Base-by-base conservation (phyloP, 495 filamentous ascomycete genomes). In the Penicillium malachiteum region DNA sequence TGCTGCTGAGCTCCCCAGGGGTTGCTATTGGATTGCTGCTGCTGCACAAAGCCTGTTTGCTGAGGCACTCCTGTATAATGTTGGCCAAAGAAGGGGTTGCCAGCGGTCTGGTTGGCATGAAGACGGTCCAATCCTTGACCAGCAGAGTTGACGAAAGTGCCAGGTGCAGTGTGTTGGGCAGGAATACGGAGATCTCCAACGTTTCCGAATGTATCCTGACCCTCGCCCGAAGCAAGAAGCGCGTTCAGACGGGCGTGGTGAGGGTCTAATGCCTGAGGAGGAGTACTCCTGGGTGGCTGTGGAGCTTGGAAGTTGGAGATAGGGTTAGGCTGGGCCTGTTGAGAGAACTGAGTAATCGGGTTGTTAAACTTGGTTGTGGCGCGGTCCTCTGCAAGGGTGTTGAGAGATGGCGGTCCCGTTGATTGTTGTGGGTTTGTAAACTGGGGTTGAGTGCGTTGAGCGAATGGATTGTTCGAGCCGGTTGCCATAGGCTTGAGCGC, bases 401-500 rank as follows among this genome's bases (percentile, higher is more conserved):
- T 83, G 46, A 92, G 77, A 31, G 84, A 81, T 14, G 83, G 83
- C 56, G 81, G 84, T n/a, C 83, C 75, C 8, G 79, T 76, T 18
- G 76, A 59, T 35, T 81, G 76, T 39, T 77, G 78, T 57, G 89
- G 92, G 35, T 35, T 57, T 71, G 90, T 93, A 7, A 86, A 60
- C 51, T 62, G 76, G 74, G 76, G 58, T 66, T 81, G 71, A 60
- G 82, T 83, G 10, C 82, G 81, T 26, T 72, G 62, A 5, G 93
- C 93, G 65, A 98, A 98, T 33, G 93, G 93, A 61, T 98, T 98
- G 75, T 97, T 98, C 0, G 93, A 97, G 47, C 93, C 93, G 21
- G 93, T 97, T 1, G 89, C 71, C 64, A 81, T 75, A 13, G 78
- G 77, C 50, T 78, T 77, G 40, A 80, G 61, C 32, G 71, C 47